Evolutionary conservation across 108 stramenopile species (phyloP), one percentile per base, ranked within the genome.

Genomic region (Nitzschia putrida): DNA sequence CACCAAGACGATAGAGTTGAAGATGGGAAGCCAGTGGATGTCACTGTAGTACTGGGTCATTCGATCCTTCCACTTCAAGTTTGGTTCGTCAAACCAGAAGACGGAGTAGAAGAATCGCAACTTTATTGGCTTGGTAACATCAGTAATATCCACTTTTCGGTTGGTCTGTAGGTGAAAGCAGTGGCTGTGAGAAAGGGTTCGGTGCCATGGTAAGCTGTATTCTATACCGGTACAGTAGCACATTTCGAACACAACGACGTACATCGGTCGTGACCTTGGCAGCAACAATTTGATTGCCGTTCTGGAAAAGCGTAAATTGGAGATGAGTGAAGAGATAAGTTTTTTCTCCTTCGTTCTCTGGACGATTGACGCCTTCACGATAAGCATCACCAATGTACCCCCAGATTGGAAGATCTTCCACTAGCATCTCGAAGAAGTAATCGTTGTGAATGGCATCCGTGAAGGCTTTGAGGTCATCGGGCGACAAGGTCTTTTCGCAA

Each of bases 351-450:
- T 91, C 80, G 44, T 70, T 72, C 64, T 93, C 83, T 25, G 88
- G 92, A 58, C 92, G 57, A 61, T 91, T 79, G 22, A 85, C 40
- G 82, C 93, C 90, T 63, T 91, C 91, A 21, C 87, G 79, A 34
- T 75, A 79, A 37, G 84, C 79, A 45, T 95, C 94, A 14, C 96
- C 96, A 42, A 96, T 67, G 73, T 92, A 99, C 52, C 96, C 97
- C 95, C 95, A 97, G 91, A 97, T 92, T 38, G 98, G 97, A 18
- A 99, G 83, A 80, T 96, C 97, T 74, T 99, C 98, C 24, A 99
- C 78, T 64, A 97, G 94, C 89, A 99, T 89, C 84, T 99, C 98
- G 78, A 96, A 99, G 83, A 95, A 98, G 78, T 95, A 98, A 68
- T 89, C 88, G 57, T 95, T 88, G 63, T 97, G 89, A 68, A 97